Percentiles rank a stretch among this genome's conserved stretches.
These are phyloP conservation scores for Drechslera avenae DNA, from an alignment of 2,329 filamentous ascomycete genomes.

Conservation along the genomic window DNA sequence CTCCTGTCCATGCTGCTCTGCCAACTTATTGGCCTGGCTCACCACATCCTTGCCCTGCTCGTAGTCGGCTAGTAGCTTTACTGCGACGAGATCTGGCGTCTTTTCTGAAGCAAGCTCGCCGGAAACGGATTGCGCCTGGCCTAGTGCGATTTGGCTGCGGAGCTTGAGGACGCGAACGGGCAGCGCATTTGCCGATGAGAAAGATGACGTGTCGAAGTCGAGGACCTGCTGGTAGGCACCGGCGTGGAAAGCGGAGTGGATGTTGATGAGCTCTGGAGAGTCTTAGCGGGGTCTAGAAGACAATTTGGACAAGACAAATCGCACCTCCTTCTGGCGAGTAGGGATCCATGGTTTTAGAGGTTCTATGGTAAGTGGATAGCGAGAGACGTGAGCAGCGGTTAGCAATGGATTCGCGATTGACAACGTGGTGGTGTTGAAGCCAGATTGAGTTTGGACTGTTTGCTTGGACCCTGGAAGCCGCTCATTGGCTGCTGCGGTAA, in stretches of 20 bases:
- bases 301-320: constrained; percentile 15
- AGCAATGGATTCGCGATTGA: constrained; percentile 11
- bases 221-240: constrained; percentile 87
- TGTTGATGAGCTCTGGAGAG: constrained; percentile 65
- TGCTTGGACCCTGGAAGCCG: constrained; percentile 28
- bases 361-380: neutral
- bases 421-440: constrained; percentile 32
- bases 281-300: constrained; percentile 19
- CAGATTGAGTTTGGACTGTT: constrained; percentile 42
- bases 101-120: constrained; percentile 68
- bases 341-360: constrained; percentile 54
- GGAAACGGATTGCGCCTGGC: constrained; percentile 75
- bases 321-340: constrained; percentile 68
- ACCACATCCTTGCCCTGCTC: constrained; percentile 46
- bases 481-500: constrained; percentile 28
- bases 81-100: constrained; percentile 73
- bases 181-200: constrained; percentile 78
- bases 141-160: constrained; percentile 81
- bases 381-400: constrained; percentile 5
- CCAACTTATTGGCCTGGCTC: constrained; percentile 72
- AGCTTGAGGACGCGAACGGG: constrained; percentile 78
- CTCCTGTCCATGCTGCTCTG: constrained; percentile 65
- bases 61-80: constrained; percentile 75
- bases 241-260: constrained; percentile 70
- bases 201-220: constrained; percentile 80